Evolutionary conservation across 2,329 filamentous ascomycete species (phyloP).

Genomic region (Penicillium sp.): DNA sequence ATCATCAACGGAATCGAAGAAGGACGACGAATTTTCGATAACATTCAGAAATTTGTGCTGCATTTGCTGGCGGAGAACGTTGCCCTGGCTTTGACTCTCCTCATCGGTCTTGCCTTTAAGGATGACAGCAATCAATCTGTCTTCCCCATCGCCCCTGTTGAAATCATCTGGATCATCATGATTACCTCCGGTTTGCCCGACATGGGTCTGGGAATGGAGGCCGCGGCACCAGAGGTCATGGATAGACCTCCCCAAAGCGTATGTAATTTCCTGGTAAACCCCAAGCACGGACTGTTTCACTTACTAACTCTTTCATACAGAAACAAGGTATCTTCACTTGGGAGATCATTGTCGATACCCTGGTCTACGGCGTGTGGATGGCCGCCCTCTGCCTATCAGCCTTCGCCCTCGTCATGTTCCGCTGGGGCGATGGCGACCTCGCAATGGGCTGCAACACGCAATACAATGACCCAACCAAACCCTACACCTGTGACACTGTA

Average conservation of each 20-base stretch:
- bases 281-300: conserved; percentile 15
- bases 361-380: conserved; percentile 79
- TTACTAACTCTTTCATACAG: conserved; percentile 17
- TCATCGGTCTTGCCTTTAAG: conserved; percentile 81
- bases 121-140: conserved; percentile 73
- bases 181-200: conserved; percentile 85
- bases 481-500: conserved; percentile 60
- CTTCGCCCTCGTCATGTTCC: conserved; percentile 68
- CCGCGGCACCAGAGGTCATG: conserved; percentile 76
- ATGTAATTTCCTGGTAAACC: conserved; percentile 14
- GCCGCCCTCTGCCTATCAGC: conserved; percentile 67
- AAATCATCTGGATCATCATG: conserved; percentile 96
- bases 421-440: conserved; percentile 63
- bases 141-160: conserved; percentile 81
- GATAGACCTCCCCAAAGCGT: conserved; percentile 71
- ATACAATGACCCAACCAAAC: conserved; percentile 45
- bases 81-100: conserved; percentile 77
- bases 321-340: conserved; percentile 74
- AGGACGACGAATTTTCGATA: conserved; percentile 83
- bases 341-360: conserved; percentile 77
- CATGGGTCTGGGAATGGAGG: conserved; percentile 82
- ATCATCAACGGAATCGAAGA: conserved; percentile 84
- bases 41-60: conserved; percentile 85
- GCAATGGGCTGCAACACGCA: conserved; percentile 63
- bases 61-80: conserved; percentile 81